Base-by-base conservation (phyloP, 2,329 filamentous ascomycete genomes). In the Pseudocercospora pini-densiflorae region DNA sequence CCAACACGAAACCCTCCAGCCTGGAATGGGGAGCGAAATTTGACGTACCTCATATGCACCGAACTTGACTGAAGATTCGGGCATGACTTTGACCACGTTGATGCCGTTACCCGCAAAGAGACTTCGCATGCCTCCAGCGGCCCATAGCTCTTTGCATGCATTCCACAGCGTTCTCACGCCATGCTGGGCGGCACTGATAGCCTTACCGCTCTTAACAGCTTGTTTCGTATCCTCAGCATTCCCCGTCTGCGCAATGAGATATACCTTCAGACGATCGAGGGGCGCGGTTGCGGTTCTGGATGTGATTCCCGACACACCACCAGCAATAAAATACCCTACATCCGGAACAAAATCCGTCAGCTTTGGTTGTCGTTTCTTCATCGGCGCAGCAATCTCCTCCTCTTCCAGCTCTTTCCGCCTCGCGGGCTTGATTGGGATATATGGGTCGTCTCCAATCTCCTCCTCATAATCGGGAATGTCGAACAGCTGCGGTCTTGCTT, bases 21-120 rank as follows among this genome's bases (percentile, higher is more conserved):
- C 47, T 23, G 47, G 33, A 40, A 12, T 40, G 3, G 14, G 23
- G n/a, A 21, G 10, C n/a, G 5, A 53, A 27, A 5, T 5, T 24
- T 12, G 49, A 66, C 80, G 74, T 78, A 87, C 87, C 82, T 99
- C 95, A 77, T 97, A 99, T 21, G 94, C 94, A 67, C 95, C 95
- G 78, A 99, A 99, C 80, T 97, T 97, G 77, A 99, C 97, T 27
- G 95, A 94, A 29, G 94, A 97, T 81, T 99, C 95, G 0, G 95
- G 95, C 93, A 98, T 97, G 67, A 99, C 95, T 80, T 99, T 99
- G 75, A 97, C 80, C 2, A 99, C 93, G 73, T 99, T 99, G 72
- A 99, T 84, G 3, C 95, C 95, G 76, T 99, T 99, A 43, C 95
- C 94, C 71, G 94, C 94, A 81, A 97, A 99, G 71, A 98, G 89